phyloP scores from a whole-genome alignment of 2,329 filamentous ascomycete species.

The Aureobasidium zeae region DNA sequence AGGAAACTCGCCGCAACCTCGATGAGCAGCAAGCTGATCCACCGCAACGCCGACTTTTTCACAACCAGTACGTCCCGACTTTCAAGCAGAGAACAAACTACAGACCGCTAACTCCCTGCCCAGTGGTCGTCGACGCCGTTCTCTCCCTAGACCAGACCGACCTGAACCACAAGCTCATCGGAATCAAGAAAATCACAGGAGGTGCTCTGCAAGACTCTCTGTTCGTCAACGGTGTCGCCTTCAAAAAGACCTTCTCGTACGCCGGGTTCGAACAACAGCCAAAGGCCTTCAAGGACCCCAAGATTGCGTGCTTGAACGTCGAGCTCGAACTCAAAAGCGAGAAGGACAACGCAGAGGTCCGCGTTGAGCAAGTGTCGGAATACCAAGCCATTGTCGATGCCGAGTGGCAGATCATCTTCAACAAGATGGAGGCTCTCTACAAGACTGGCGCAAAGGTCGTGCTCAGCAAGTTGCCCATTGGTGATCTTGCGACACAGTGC shows the following conservation, averaged over 20 bases:
- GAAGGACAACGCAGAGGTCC: slow-evolving; percentile 97
- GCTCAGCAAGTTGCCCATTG: slow-evolving; percentile 92
- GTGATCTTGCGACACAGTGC: slow-evolving; percentile 87
- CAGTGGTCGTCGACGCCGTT: slow-evolving; percentile 96
- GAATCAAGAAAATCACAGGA: slow-evolving; percentile 95
- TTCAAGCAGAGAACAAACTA: too few species aligned
- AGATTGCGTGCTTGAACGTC: slow-evolving; percentile 95
- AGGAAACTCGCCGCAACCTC: slow-evolving; percentile 84
- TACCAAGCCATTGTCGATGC: slow-evolving; percentile 99
- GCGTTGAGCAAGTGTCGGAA: slow-evolving; percentile 95
- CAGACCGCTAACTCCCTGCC: slow-evolving; percentile 8
- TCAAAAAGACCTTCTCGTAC: slow-evolving; percentile 99
- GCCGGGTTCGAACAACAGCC: slow-evolving; percentile 99
- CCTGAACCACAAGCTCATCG: slow-evolving; percentile 94
- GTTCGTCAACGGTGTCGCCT: slow-evolving; percentile 95
- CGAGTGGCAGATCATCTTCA: slow-evolving; percentile 99
- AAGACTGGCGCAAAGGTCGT: slow-evolving; percentile 96
- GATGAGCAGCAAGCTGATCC: slow-evolving; percentile 99
- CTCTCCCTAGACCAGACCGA: slow-evolving; percentile 92
- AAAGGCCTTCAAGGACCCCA: slow-evolving; percentile 86
- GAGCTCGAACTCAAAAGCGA: slow-evolving; percentile 97
- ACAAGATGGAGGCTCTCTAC: slow-evolving; percentile 93
- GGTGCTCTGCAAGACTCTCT: slow-evolving; percentile 92
- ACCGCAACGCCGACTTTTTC: slow-evolving; percentile 93
- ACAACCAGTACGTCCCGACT: slow-evolving; percentile 66